Conservation (phyloP, 2,329 filamentous ascomycete species). For the Trematosphaeria pertusa region DNA sequence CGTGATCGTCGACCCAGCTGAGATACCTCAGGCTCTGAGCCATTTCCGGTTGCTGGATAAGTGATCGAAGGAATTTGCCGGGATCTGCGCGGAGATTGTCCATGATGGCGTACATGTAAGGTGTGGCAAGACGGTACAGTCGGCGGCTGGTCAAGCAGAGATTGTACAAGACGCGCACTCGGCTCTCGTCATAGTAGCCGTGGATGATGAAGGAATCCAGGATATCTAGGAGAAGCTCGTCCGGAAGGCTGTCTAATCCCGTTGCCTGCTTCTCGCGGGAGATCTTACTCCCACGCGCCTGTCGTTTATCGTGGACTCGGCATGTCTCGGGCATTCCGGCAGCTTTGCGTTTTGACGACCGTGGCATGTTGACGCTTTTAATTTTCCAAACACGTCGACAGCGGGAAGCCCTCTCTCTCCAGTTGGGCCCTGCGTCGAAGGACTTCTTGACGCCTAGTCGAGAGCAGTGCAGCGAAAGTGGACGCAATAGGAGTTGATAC, state of each 20-base stretch:
- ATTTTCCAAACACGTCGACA: too few relatives aligned
- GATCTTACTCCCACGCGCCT: too few relatives aligned
- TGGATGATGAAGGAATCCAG: not conserved
- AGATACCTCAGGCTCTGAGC: not conserved
- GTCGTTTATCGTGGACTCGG: too few relatives aligned
- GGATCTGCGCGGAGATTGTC: not conserved
- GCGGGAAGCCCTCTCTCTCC: too few relatives aligned
- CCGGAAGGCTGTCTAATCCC: not conserved
- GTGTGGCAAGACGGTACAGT: slow-evolving; percentile 6
- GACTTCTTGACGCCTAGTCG: too few relatives aligned
- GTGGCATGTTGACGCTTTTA: too few relatives aligned
- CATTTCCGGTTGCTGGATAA: slow-evolving; percentile 1
- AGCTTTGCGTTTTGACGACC: too few relatives aligned
- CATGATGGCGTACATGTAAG: slow-evolving; percentile 1
- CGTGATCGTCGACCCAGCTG: not conserved
- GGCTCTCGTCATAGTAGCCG: not conserved
- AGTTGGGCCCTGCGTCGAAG: too few relatives aligned
- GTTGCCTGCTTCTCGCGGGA: not conserved
- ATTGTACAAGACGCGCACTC: slow-evolving; percentile 1
- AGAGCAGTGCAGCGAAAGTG: too few relatives aligned
- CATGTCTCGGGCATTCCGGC: too few relatives aligned
- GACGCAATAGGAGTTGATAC: too few relatives aligned
- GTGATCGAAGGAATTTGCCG: not conserved
- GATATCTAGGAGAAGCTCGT: not conserved
- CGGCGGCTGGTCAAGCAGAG: slow-evolving; percentile 10